These are phyloP conservation scores for Testicularia cyperi DNA, from an alignment of 1,284 basidiomycete species.

Conservation along the genomic window DNA sequence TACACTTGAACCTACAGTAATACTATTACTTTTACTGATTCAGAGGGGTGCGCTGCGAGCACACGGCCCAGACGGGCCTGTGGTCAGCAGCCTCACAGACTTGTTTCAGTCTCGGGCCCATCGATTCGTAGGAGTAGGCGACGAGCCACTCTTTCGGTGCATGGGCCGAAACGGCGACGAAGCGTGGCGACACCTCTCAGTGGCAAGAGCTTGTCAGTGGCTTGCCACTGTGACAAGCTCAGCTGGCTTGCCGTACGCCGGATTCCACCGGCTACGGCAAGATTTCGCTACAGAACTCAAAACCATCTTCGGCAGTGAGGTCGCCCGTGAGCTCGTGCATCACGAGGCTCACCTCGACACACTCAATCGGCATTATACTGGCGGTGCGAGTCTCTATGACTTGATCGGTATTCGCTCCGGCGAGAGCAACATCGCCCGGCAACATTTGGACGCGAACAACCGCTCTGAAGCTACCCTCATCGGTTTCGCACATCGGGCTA, in stretches of 20 bases:
- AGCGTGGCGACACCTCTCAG: too few species aligned
- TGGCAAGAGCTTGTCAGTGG: too few species aligned
- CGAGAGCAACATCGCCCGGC: too few species aligned
- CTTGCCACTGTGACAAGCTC: neutral
- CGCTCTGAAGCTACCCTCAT: too few species aligned
- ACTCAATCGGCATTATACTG: too few species aligned
- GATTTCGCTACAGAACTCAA: neutral
- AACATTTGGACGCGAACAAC: too few species aligned
- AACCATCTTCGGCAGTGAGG: neutral
- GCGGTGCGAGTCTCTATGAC: too few species aligned
- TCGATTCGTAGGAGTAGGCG: neutral
- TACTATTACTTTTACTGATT: neutral
- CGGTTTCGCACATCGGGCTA: too few species aligned
- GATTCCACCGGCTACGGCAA: neutral
- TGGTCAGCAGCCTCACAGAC: neutral
- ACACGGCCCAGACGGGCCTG: slow-evolving; percentile 1
- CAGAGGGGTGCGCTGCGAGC: neutral
- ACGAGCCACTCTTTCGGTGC: neutral
- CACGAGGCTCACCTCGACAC: neutral
- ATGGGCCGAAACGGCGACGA: too few species aligned
- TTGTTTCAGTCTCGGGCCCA: neutral
- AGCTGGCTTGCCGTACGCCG: neutral
- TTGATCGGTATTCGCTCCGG: too few species aligned
- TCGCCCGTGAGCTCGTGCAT: neutral
- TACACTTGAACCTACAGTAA: neutral